Conservation (phyloP, 2,329 filamentous ascomycete species). For the Periconia sp. region DNA sequence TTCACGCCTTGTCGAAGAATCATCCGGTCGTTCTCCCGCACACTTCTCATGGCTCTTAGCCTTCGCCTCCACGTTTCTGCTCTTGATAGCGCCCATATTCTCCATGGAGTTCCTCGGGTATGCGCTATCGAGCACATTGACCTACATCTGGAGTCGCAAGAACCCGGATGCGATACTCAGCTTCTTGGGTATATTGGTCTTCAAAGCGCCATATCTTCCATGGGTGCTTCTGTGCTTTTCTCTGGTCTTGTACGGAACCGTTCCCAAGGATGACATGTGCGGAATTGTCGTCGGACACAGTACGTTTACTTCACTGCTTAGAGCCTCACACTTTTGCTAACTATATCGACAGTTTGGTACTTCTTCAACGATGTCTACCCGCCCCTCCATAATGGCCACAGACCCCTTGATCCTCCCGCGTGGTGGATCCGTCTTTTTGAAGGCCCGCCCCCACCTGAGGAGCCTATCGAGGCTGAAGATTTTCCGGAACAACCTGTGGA, state of each 20-base stretch:
- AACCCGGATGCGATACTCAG: slow-evolving; percentile 91
- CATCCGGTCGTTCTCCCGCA: slow-evolving; percentile 85
- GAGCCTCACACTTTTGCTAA: background rate
- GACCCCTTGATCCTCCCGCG: slow-evolving; percentile 82
- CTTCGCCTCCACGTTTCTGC: slow-evolving; percentile 78
- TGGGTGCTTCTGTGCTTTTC: slow-evolving; percentile 96
- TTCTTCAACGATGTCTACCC: slow-evolving; percentile 98
- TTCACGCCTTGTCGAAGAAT: slow-evolving; percentile 91
- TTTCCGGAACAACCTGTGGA: slow-evolving; percentile 10
- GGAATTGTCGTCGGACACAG: slow-evolving; percentile 89
- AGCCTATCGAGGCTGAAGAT: slow-evolving; percentile 10
- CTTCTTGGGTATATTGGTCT: slow-evolving; percentile 82
- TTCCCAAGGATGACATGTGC: slow-evolving; percentile 95
- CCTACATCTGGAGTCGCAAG: slow-evolving; percentile 96
- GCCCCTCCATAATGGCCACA: slow-evolving; percentile 78
- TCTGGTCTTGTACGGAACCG: slow-evolving; percentile 81
- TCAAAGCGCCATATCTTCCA: slow-evolving; percentile 90
- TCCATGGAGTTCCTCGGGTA: slow-evolving; percentile 95
- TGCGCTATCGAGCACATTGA: slow-evolving; percentile 85
- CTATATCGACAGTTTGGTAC: slow-evolving; percentile 70
- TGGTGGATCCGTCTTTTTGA: slow-evolving; percentile 92
- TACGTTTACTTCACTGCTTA: slow-evolving; percentile 31
- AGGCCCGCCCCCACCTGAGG: slow-evolving; percentile 27
- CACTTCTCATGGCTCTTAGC: slow-evolving; percentile 94
- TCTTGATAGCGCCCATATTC: slow-evolving; percentile 81